Evolutionary conservation across 1,139 yeast genomes (phyloP).

Genomic region (Spathaspora sp.): DNA sequence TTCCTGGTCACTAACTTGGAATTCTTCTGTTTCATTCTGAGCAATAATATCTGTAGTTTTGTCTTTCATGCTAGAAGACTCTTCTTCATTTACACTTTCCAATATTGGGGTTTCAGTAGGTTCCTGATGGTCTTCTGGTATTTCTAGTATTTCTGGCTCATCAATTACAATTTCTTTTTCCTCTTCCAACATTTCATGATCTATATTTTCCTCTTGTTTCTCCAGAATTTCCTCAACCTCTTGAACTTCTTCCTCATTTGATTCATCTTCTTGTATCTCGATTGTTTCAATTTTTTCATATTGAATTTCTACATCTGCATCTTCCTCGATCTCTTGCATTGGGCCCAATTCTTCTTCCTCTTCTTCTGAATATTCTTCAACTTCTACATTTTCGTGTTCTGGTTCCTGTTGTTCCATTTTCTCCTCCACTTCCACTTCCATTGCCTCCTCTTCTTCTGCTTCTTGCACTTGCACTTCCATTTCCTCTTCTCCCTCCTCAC

Average conservation of each 20-base stretch:
- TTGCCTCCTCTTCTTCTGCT: background rate
- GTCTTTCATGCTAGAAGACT: no score
- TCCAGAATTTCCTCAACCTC: background rate
- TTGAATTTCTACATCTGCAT: conserved; percentile 2
- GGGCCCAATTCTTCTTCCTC: conserved; percentile 1
- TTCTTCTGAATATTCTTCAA: no score
- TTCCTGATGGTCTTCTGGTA: no score
- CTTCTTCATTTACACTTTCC: no score
- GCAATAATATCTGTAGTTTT: background rate
- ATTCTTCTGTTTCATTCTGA: background rate
- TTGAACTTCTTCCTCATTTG: conserved; percentile 8
- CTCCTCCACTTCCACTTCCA: background rate
- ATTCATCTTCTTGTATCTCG: conserved; percentile 9
- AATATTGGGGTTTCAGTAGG: no score
- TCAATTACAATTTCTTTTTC: background rate
- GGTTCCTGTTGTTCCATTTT: background rate
- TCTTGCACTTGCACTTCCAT: no score
- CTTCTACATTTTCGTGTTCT: background rate
- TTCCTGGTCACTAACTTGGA: no score
- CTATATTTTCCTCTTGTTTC: conserved; percentile 4
- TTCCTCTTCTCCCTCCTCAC: no score
- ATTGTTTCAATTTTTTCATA: conserved; percentile 6
- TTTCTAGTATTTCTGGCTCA: background rate
- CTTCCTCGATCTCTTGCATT: no score
- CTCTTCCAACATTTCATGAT: conserved; percentile 12